Percentiles rank a stretch among this genome's conserved stretches.
These are phyloP conservation scores for Dacryopinax primogenitus DNA, from an alignment of 768 basidiomycete species.

Conservation along the genomic window DNA sequence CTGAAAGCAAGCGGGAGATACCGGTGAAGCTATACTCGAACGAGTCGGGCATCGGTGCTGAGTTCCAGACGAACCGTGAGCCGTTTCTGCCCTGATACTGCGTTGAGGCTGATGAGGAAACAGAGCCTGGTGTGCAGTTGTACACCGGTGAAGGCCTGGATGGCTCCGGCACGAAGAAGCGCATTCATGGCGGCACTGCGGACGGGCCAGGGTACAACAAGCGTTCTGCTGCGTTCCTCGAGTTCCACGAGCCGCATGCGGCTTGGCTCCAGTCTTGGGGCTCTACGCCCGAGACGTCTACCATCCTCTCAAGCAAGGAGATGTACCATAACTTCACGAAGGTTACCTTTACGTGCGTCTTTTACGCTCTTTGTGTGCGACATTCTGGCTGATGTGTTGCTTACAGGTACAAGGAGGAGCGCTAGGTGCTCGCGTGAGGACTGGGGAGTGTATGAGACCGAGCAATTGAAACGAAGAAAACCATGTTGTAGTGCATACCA, in stretches of 20 bases:
- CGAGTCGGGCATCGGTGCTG: conserved; percentile 45
- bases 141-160: conserved; percentile 50
- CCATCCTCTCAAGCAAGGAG: conserved; percentile 1
- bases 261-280: conserved; percentile 41
- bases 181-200: conserved; percentile 54
- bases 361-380: neutral
- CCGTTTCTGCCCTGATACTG: conserved; percentile 18
- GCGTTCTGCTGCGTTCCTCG: conserved; percentile 49
- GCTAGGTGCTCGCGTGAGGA: neutral
- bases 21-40: conserved; percentile 39
- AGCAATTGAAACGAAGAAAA: too few species aligned
- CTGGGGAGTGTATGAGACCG: too few species aligned
- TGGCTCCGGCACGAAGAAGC: conserved; percentile 45
- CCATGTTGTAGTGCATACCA: too few species aligned
- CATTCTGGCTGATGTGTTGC: neutral
- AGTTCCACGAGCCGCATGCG: conserved; percentile 59
- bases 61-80: conserved; percentile 61
- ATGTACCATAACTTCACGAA: conserved; percentile 6
- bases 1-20: conserved; percentile 15
- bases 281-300: neutral
- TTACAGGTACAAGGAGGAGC: neutral
- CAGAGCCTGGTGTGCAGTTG: conserved; percentile 65
- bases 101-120: neutral
- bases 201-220: conserved; percentile 47
- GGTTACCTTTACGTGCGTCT: conserved; percentile 5